Base-by-base conservation (phyloP, 2,329 filamentous ascomycete species). In the Ceratocystiopsis minuta region DNA sequence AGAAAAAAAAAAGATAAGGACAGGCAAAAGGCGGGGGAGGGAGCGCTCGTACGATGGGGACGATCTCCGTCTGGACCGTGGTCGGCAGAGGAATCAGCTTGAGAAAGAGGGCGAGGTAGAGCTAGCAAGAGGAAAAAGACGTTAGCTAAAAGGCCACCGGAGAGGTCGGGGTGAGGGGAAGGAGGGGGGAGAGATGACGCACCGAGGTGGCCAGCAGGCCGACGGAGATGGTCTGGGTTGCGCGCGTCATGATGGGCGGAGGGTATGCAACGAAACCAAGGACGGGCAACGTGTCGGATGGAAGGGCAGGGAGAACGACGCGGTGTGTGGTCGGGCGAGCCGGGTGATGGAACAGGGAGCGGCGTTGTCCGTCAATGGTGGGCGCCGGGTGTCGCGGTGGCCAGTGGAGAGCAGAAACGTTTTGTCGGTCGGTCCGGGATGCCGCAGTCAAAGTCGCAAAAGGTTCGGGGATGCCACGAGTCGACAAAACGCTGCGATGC, bases 201-300 rank as follows among this genome's bases (percentile, higher is more conserved):
- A 95, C 87, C 34, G 87, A 93, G 54, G 83, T 84, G 61, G 90
- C 72, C 52, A 95, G 72, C 54, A 95, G 76, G 55, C 77, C 79
- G 55, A 94, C 70, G 47, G 86, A 93, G 57, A 95, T 78, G 50
- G 84, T 88, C 63, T 96, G 87, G 60, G 84, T 79, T 17, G 90
- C 90, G 63, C 87, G 85, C 51, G 90, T 94, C 90, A 96, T 96
- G 49, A 50, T 78, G 63, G 52, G 16, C 41, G n/a, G 7, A 10
- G 24, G 2, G 24, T 28, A 10, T 6, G 9, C 24, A 28, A 7
- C 7, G 24, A 6, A 28, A 10, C 4, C 7, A 6, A 10, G 24
- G 2, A 28, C n/a, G 4, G 24, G 24, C 24, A 28, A 28, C 9
- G 24, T 2, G 20, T 20, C 20, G 20, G n/a, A n/a, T 20, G 20